Percentiles rank a stretch among this genome's conserved stretches.
Conservation (phyloP, 75 land plant genomes). For the Sequoia sempervirens region DNA sequence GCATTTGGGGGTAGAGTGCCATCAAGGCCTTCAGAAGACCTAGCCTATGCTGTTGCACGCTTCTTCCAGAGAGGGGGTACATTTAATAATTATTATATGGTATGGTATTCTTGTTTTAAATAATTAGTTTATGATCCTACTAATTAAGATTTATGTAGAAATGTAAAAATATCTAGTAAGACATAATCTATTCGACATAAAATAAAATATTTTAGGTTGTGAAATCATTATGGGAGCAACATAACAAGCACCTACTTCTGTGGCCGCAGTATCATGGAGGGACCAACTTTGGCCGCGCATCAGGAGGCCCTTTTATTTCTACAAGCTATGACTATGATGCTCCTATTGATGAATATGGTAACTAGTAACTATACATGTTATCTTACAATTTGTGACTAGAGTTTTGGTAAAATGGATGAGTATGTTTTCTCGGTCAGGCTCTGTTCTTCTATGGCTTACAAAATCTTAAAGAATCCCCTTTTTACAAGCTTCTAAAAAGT, state of each 20-base stretch:
- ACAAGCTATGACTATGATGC: slow-evolving; percentile 87
- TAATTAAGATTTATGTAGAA: neutral
- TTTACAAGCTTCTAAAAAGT: no score
- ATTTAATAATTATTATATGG: slow-evolving; percentile 66
- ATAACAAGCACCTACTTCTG: neutral
- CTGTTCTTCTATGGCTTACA: no score
- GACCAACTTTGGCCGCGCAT: slow-evolving; percentile 71
- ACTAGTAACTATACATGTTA: slow-evolving; percentile 18
- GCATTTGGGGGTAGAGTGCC: slow-evolving; percentile 23
- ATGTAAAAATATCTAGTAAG: neutral
- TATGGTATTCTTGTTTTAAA: slow-evolving; percentile 21
- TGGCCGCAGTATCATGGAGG: slow-evolving; percentile 55
- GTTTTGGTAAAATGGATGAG: neutral
- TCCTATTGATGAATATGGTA: slow-evolving; percentile 90
- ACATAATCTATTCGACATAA: neutral
- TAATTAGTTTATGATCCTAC: neutral
- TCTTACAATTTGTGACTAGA: neutral
- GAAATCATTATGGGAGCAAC: neutral
- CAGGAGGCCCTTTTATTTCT: slow-evolving; percentile 77
- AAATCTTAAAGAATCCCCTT: no score
- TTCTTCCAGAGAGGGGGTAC: slow-evolving; percentile 56
- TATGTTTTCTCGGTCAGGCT: no score
- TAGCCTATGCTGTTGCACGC: slow-evolving; percentile 63
- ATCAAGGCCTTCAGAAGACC: slow-evolving; percentile 46
- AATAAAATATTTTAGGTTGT: neutral